Evolutionary conservation across 2,329 filamentous ascomycete genomes (phyloP), one percentile per base, ranked within the genome.

Genomic region (Pseudocercospora ulei): DNA sequence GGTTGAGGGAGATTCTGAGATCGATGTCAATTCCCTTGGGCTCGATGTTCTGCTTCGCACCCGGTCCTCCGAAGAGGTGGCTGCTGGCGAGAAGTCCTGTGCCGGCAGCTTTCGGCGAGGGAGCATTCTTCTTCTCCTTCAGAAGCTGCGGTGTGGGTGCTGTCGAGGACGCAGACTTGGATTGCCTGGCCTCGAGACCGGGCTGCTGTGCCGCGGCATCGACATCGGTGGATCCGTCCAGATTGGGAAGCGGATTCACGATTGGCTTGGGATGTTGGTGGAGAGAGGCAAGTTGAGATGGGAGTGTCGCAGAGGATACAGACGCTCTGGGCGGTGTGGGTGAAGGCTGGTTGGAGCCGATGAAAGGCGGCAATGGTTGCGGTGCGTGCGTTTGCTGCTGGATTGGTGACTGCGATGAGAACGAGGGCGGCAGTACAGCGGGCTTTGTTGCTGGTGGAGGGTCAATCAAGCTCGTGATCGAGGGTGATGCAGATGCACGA

Each of bases 381-480:
- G 34, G 37, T 30, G 8, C 16, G 13, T 39, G 36, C 20, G 27
- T 25, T 16, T 40, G 38, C 23, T 52, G 48, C 23, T 51, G 47
- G 39, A 44, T 46, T n/a, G 38, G 30, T 35, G 46, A 41, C 39
- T 52, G 50, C 18, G 51, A 34, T 18, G 49, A 48, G 33, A 52
- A 41, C 54, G 61, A 39, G 48, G 46, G 37, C 14, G 47, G 30
- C 35, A 55, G 58, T 56, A 19, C 59, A 52, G 45, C 44, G n/a
- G 52, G 51, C 35, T 52, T 61, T 61, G 55, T 56, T 52, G 50
- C 56, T 20, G 40, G 28, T 2, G 73, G 72, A 20, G 80, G 81
- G 51, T 94, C 85, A 35, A 95, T 83, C 41, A 95, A 72, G 62
- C 84, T 93, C 4, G 85, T 80, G 51, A 95, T 94, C 2, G 88